Evolutionary conservation across 2,329 filamentous ascomycete species (phyloP).

Genomic region (Harringtonia aguacate): DNA sequence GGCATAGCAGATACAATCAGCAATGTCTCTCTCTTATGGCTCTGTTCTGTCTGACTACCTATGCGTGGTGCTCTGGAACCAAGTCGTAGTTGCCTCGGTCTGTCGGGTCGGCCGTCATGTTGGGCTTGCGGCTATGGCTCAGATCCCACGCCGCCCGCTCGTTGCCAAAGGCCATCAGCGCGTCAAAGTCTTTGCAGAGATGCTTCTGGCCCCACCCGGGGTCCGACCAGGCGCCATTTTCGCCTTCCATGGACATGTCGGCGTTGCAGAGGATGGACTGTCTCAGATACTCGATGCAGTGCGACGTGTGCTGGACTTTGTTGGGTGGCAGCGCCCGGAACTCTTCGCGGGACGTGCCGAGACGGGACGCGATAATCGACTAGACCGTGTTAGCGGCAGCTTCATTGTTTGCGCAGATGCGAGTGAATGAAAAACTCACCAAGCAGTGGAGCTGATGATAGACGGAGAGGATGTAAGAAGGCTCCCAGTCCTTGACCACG

Average conservation of each 20-base stretch:
- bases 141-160: background rate
- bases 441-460: slow-evolving; percentile 30
- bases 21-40: no score
- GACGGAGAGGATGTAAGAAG: slow-evolving; percentile 26
- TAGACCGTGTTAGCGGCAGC: background rate
- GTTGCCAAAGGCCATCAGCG: background rate
- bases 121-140: background rate
- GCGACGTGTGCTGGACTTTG: slow-evolving; percentile 23
- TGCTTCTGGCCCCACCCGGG: background rate
- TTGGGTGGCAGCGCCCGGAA: slow-evolving; percentile 19
- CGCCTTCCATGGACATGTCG: slow-evolving; percentile 26
- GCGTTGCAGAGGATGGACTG: slow-evolving; percentile 25
- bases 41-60: background rate
- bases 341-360: slow-evolving; percentile 22
- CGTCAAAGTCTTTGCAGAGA: background rate
- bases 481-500: slow-evolving; percentile 5
- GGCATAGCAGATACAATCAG: no score
- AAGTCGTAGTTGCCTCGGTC: background rate
- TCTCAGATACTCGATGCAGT: slow-evolving; percentile 28
- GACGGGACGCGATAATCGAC: slow-evolving; percentile 22
- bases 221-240: background rate
- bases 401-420: no score
- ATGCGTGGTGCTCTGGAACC: background rate
- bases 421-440: background rate
- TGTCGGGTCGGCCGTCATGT: background rate